Evolutionary conservation across 345 rosid genomes (phyloP).

Genomic region (Gossypium mustelinum): DNA sequence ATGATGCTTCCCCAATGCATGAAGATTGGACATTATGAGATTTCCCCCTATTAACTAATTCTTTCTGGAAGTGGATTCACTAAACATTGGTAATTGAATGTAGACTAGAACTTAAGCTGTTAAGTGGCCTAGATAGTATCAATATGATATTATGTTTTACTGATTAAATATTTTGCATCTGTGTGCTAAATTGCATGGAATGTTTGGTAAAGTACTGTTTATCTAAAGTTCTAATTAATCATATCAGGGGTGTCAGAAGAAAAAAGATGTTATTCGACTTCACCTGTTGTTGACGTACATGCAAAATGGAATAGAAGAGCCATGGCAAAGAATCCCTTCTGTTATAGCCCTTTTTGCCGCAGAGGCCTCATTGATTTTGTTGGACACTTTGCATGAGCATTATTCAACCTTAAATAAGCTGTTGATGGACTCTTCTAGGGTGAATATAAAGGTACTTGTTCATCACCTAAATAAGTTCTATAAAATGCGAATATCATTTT

Average conservation of each 20-base stretch:
- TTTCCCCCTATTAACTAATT: neutral
- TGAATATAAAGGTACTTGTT: slow-evolving; percentile 67
- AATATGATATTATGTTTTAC: neutral
- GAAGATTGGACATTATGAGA: neutral
- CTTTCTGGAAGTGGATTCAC: neutral
- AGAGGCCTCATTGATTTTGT: slow-evolving; percentile 74
- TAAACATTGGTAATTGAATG: neutral
- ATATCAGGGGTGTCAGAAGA: slow-evolving; percentile 56
- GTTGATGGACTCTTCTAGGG: slow-evolving; percentile 56
- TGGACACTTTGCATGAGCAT: slow-evolving; percentile 78
- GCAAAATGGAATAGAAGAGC: slow-evolving; percentile 77
- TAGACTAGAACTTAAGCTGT: neutral
- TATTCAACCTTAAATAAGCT: slow-evolving; percentile 51
- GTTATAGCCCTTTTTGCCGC: slow-evolving; percentile 78
- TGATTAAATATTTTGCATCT: neutral
- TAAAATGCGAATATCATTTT: neutral
- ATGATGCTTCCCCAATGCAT: neutral
- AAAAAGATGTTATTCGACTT: slow-evolving; percentile 51
- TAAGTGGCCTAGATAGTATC: neutral
- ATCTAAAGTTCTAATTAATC: slow-evolving; percentile 14
- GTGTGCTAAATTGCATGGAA: slow-evolving; percentile 13
- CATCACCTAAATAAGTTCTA: neutral
- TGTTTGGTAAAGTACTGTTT: neutral
- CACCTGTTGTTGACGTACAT: slow-evolving; percentile 63
- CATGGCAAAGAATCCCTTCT: slow-evolving; percentile 87